These are phyloP conservation scores for Hondaea fermentalgiana DNA, from an alignment of 108 stramenopile species.

Conservation along the genomic window DNA sequence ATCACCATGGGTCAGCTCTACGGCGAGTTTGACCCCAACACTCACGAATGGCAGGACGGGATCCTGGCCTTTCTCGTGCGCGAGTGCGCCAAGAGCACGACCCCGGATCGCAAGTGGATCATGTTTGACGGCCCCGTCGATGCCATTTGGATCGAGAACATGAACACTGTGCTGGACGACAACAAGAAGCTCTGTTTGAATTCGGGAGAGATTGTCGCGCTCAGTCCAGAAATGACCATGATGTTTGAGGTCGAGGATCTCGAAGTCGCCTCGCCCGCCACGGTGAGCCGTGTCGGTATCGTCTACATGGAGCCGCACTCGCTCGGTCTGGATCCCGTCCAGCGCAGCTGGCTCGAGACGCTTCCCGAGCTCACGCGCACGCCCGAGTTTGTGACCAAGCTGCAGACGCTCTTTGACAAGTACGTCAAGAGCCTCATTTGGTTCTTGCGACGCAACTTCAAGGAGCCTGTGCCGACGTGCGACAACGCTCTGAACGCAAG, in stretches of 20 bases:
- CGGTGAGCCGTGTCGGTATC: slow-evolving; percentile 59
- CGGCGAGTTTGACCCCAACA: slow-evolving; percentile 60
- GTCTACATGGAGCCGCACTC: slow-evolving; percentile 63
- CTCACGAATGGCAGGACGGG: slow-evolving; percentile 62
- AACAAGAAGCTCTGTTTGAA: slow-evolving; percentile 66
- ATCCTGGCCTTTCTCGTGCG: slow-evolving; percentile 60
- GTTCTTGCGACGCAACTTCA: slow-evolving; percentile 32
- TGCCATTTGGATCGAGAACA: slow-evolving; percentile 70
- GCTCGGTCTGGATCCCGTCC: slow-evolving; percentile 48
- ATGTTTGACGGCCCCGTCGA: slow-evolving; percentile 63
- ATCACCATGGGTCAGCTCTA: slow-evolving; percentile 60
- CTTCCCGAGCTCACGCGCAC: slow-evolving; percentile 27
- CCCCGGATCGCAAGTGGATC: slow-evolving; percentile 60
- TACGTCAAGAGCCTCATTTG: slow-evolving; percentile 29
- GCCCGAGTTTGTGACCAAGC: not conserved
- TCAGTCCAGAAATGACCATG: slow-evolving; percentile 57
- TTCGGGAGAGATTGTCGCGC: slow-evolving; percentile 60
- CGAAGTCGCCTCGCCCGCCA: slow-evolving; percentile 57
- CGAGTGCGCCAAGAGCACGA: slow-evolving; percentile 41
- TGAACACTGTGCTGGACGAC: slow-evolving; percentile 67
- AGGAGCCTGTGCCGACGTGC: slow-evolving; percentile 53
- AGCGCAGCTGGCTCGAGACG: slow-evolving; percentile 42
- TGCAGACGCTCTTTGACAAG: slow-evolving; percentile 38
- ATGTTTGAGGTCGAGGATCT: slow-evolving; percentile 66
- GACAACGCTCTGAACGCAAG: slow-evolving; percentile 54